These are phyloP conservation scores for Silybum marianum DNA, from an alignment of 129 eudicot genomes.

Conservation along the genomic window DNA sequence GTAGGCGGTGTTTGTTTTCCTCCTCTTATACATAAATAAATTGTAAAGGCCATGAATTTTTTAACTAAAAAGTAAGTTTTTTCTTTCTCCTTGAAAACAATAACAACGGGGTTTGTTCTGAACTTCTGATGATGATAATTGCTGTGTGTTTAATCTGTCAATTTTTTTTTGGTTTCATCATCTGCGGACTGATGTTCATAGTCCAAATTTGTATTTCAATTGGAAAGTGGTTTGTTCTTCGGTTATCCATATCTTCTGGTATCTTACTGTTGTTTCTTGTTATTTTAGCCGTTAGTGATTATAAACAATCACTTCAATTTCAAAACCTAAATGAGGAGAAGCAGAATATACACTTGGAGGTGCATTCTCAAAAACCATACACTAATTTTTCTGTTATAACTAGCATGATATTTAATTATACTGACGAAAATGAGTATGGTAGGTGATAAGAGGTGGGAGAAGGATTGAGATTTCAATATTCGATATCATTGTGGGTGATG, in stretches of 20 bases:
- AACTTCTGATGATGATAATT: neutral
- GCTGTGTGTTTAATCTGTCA: neutral
- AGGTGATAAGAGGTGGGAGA: slow-evolving; percentile 89
- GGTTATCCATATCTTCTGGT: slow-evolving; percentile 4
- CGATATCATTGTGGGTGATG: slow-evolving; percentile 95
- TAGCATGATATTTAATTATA: neutral
- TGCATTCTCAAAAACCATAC: slow-evolving; percentile 24
- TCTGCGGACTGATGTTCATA: neutral
- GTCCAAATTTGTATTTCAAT: neutral
- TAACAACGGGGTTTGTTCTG: neutral
- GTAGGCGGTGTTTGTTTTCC: neutral
- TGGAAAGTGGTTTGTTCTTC: slow-evolving; percentile 1
- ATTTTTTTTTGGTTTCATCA: slow-evolving; percentile 7
- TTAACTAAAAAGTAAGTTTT: neutral
- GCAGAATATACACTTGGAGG: slow-evolving; percentile 94
- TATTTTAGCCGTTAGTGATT: slow-evolving; percentile 88
- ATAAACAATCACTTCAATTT: slow-evolving; percentile 89
- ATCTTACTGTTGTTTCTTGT: slow-evolving; percentile 11
- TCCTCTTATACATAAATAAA: neutral
- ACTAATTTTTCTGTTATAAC: slow-evolving; percentile 4
- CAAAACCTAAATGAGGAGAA: slow-evolving; percentile 87
- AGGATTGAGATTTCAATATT: slow-evolving; percentile 73
- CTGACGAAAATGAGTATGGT: slow-evolving; percentile 23
- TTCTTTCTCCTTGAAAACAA: neutral
- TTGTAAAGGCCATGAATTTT: neutral